A percentile compares a stretch with the other conserved stretches of the same genome.
Conservation (phyloP, 257 asterid species). For the Vinca minor region DNA sequence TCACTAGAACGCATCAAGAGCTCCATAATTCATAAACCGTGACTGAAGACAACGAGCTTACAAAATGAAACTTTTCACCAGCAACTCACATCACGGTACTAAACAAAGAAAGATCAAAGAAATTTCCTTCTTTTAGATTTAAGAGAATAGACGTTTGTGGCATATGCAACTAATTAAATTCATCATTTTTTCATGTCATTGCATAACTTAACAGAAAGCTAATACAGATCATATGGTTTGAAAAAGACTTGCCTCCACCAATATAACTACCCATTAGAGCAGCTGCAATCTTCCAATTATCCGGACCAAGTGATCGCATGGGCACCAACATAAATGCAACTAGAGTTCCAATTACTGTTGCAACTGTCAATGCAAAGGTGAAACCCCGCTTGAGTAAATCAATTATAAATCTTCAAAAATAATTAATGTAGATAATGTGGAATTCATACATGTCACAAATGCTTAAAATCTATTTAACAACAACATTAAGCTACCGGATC, state of each 20-base stretch:
- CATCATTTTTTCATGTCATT: background rate
- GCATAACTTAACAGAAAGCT: background rate
- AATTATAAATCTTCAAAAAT: background rate
- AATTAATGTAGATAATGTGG: background rate
- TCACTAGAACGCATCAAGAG: background rate
- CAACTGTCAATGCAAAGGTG: constrained; percentile 47
- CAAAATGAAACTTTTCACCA: background rate
- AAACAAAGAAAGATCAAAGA: background rate
- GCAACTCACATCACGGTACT: background rate
- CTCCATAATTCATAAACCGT: background rate
- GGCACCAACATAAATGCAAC: constrained; percentile 75
- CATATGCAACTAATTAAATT: background rate
- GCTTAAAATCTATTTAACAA: background rate
- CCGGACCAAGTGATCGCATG: constrained; percentile 75
- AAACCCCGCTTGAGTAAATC: constrained; percentile 4
- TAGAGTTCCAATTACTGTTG: constrained; percentile 53
- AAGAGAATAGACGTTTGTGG: background rate
- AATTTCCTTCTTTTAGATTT: background rate
- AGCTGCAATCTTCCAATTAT: constrained; percentile 78
- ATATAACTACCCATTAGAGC: constrained; percentile 92
- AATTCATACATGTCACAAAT: too few relatives aligned
- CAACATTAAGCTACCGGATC: background rate
- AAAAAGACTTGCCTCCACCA: constrained; percentile 61
- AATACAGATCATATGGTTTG: too few relatives aligned
- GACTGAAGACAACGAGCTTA: background rate